Percentiles rank a stretch among this genome's conserved stretches.
These are phyloP conservation scores for Xylariaceae sp. DNA, from an alignment of 2,329 filamentous ascomycete species.

Conservation along the genomic window DNA sequence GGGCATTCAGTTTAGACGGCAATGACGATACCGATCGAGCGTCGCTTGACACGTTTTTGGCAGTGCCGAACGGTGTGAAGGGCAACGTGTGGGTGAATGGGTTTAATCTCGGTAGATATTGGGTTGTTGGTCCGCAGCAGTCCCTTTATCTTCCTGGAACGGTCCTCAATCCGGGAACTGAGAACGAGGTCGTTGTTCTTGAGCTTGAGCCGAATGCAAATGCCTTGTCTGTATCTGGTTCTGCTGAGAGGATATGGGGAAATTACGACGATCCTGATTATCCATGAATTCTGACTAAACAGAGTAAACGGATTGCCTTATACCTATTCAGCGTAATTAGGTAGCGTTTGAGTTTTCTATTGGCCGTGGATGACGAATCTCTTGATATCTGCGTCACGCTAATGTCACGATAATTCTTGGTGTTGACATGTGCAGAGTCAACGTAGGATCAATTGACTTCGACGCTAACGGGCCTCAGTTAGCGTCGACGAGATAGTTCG, in stretches of 20 bases:
- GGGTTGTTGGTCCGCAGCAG: conserved; percentile 47
- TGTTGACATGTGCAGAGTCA: too few relatives aligned
- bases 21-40: conserved; percentile 28
- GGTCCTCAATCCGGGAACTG: conserved; percentile 30
- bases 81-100: conserved; percentile 47
- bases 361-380: too few relatives aligned
- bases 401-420: too few relatives aligned
- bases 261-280: conserved; percentile 32
- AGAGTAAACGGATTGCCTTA: too few relatives aligned
- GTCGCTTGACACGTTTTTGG: conserved; percentile 36
- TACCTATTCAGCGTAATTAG: too few relatives aligned
- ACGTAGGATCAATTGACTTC: too few relatives aligned
- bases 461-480: too few relatives aligned
- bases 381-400: too few relatives aligned
- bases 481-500: too few relatives aligned
- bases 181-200: conserved; percentile 42
- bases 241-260: conserved; percentile 27
- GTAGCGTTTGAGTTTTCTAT: too few relatives aligned
- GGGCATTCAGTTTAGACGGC: conserved; percentile 28
- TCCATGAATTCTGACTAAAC: conserved; percentile 1
- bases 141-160: conserved; percentile 45
- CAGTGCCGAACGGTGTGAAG: conserved; percentile 40
- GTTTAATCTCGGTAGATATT: conserved; percentile 45
- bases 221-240: conserved; percentile 22
- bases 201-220: conserved; percentile 39